A percentile compares a stretch with the other conserved stretches of the same genome.
These are phyloP conservation scores for Diutina pseudorugosa DNA, from an alignment of 1,139 yeast genomes.

Conservation along the genomic window DNA sequence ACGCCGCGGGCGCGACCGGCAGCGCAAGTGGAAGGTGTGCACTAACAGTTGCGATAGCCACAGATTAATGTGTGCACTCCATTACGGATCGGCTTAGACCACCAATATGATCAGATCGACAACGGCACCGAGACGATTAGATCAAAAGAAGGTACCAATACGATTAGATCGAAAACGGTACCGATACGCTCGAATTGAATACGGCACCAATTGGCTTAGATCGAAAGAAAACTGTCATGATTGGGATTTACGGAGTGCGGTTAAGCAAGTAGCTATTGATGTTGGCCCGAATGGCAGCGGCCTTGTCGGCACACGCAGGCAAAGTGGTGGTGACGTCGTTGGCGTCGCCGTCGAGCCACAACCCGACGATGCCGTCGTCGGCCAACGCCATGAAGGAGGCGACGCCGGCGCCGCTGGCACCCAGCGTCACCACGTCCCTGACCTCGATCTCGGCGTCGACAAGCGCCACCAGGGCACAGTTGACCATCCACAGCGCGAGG, in stretches of 20 bases:
- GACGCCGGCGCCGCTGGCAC: constrained; percentile 35
- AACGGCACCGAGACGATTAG: too few relatives aligned
- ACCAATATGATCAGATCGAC: too few relatives aligned
- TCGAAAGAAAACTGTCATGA: too few relatives aligned
- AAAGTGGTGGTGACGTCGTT: constrained; percentile 17
- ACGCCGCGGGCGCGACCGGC: too few relatives aligned
- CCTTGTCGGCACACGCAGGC: constrained; percentile 28
- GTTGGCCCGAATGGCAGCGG: constrained; percentile 33
- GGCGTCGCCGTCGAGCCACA: constrained; percentile 37
- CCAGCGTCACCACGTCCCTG: constrained; percentile 67
- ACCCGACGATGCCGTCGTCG: constrained; percentile 41
- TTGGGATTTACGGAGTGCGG: background rate
- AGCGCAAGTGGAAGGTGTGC: too few relatives aligned
- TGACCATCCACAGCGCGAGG: constrained; percentile 33
- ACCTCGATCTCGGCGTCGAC: constrained; percentile 78
- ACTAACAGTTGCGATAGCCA: too few relatives aligned
- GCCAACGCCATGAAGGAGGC: constrained; percentile 42
- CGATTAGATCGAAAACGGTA: too few relatives aligned
- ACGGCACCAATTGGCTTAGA: too few relatives aligned
- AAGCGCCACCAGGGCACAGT: constrained; percentile 60
- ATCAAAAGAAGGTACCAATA: too few relatives aligned
- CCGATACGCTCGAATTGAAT: too few relatives aligned
- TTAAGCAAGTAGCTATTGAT: constrained; percentile 22
- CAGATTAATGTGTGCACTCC: too few relatives aligned
- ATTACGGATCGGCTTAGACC: too few relatives aligned